phyloP scores from a whole-genome alignment of 2,329 filamentous ascomycete genomes.

The Fusarium sp. region DNA sequence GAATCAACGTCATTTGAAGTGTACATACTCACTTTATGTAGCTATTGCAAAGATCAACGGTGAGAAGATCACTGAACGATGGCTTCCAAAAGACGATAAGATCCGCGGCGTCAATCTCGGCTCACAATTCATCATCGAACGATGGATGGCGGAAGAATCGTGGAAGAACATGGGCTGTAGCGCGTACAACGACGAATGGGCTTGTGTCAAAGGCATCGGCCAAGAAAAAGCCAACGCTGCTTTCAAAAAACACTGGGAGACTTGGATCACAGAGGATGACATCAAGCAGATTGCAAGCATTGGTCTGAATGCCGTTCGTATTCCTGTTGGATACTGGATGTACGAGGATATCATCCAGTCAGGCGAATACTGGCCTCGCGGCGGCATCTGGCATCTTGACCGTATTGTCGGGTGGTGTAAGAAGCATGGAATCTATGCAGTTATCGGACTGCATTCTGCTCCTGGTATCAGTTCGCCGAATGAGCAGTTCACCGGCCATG shows the following conservation, averaged over 20 bases:
- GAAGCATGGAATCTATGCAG: conserved; percentile 34
- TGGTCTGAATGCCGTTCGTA: conserved; percentile 39
- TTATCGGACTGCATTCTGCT: conserved; percentile 40
- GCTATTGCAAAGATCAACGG: background rate
- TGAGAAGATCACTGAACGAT: conserved; percentile 8
- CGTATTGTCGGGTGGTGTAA: conserved; percentile 41
- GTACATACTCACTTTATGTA: background rate
- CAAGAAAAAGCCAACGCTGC: conserved; percentile 36
- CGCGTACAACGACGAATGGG: conserved; percentile 40
- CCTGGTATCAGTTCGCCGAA: conserved; percentile 36
- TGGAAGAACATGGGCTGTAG: conserved; percentile 41
- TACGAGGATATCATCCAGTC: conserved; percentile 34
- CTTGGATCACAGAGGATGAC: conserved; percentile 36
- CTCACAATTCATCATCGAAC: conserved; percentile 42
- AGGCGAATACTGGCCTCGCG: conserved; percentile 36
- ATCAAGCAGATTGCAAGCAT: conserved; percentile 38
- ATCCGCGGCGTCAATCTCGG: conserved; percentile 42
- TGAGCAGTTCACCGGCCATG: conserved; percentile 42
- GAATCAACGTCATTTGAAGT: rapidly evolving
- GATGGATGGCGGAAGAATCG: conserved; percentile 39
- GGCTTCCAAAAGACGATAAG: conserved; percentile 24
- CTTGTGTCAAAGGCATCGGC: conserved; percentile 38
- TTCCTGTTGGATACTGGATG: conserved; percentile 44
- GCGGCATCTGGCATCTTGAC: conserved; percentile 40
- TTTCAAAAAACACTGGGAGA: conserved; percentile 40